A percentile compares a stretch with the other conserved stretches of the same genome.
These are phyloP conservation scores for Paramarasmius palmivorus DNA, from an alignment of 1,284 basidiomycete species.

Conservation along the genomic window DNA sequence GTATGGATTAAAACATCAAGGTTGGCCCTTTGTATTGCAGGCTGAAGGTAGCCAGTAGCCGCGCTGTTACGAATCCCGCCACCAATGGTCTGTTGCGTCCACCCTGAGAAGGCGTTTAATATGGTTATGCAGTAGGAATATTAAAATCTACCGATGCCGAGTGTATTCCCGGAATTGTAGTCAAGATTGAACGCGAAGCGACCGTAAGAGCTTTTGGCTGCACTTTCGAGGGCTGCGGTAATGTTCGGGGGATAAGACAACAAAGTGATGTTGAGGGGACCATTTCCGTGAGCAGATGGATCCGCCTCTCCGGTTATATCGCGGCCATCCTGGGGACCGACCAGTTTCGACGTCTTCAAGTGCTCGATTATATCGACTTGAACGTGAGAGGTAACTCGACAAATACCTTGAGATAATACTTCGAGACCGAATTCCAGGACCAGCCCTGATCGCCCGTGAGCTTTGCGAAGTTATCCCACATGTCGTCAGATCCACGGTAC, in stretches of 20 bases:
- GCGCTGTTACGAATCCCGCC: slow-evolving; percentile 34
- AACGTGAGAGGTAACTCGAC: background rate
- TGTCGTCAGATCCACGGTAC: slow-evolving; percentile 25
- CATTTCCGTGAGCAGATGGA: too few species aligned
- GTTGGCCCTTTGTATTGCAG: slow-evolving; percentile 33
- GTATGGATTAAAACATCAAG: slow-evolving; percentile 43
- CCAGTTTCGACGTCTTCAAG: background rate
- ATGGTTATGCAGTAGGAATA: background rate
- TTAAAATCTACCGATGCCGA: slow-evolving; percentile 14
- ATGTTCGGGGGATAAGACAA: slow-evolving; percentile 12
- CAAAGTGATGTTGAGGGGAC: background rate
- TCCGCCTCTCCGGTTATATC: too few species aligned
- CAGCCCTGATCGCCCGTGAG: slow-evolving; percentile 30
- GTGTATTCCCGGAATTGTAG: slow-evolving; percentile 20
- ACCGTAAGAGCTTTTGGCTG: slow-evolving; percentile 13
- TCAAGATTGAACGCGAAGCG: slow-evolving; percentile 23
- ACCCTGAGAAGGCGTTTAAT: background rate
- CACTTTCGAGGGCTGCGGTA: background rate
- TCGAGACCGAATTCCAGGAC: slow-evolving; percentile 27
- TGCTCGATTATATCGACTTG: background rate
- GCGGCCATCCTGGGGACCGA: too few species aligned
- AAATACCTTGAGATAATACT: slow-evolving; percentile 24
- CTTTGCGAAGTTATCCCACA: slow-evolving; percentile 28
- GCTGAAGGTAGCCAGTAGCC: slow-evolving; percentile 37
- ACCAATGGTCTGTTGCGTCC: slow-evolving; percentile 18